phyloP scores from a whole-genome alignment of 169 alveolate species.

The Babesia bovis region DNA sequence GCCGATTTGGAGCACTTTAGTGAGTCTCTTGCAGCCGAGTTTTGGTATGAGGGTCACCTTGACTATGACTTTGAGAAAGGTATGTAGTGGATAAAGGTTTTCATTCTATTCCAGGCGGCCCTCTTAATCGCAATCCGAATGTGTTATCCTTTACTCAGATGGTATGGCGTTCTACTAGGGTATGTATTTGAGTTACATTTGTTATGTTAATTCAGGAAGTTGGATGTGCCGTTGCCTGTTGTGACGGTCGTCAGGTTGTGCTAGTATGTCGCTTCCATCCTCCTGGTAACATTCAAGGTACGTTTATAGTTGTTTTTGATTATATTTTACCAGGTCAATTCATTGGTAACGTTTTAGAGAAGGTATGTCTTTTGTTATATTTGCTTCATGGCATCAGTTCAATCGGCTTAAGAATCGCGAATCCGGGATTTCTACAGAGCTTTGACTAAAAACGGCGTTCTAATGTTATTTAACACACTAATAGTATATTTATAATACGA shows the following conservation, averaged over 20 bases:
- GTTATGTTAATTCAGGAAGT: slow-evolving; percentile 22
- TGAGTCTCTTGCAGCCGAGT: slow-evolving; percentile 48
- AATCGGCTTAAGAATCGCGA: slow-evolving; percentile 1
- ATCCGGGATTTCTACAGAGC: not conserved
- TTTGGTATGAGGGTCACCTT: slow-evolving; percentile 65
- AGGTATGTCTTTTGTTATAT: slow-evolving; percentile 5
- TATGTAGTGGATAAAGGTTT: not conserved
- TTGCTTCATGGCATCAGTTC: slow-evolving; percentile 3
- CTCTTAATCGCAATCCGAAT: slow-evolving; percentile 56
- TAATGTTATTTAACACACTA: not conserved
- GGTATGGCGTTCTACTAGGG: slow-evolving; percentile 55
- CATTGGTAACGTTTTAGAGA: slow-evolving; percentile 42
- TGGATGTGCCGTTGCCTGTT: slow-evolving; percentile 65
- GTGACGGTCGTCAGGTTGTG: slow-evolving; percentile 31
- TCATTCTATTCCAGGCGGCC: slow-evolving; percentile 28
- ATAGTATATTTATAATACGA: not conserved
- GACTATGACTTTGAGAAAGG: slow-evolving; percentile 65
- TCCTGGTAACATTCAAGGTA: slow-evolving; percentile 67
- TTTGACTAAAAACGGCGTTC: not conserved
- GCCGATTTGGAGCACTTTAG: slow-evolving; percentile 15
- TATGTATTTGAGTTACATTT: not conserved
- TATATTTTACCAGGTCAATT: slow-evolving; percentile 31
- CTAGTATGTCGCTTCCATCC: slow-evolving; percentile 64
- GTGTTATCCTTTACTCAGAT: slow-evolving; percentile 61
- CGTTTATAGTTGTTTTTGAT: not conserved